Evolutionary conservation across 805 yeast genomes (phyloP).

Genomic region (Pichia ethanolica): DNA sequence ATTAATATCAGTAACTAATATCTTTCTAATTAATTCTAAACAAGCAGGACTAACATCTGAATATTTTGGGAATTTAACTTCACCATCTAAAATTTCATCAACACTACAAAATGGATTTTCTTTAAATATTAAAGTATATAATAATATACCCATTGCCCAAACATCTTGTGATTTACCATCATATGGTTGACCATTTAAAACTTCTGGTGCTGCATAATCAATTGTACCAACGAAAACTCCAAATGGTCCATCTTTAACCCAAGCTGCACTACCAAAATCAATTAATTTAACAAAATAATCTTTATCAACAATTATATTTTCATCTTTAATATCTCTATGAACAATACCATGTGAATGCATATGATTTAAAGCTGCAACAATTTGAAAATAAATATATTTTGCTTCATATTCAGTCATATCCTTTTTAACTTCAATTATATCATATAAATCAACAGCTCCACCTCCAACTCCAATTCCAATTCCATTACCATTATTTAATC

Average conservation of each 20-base stretch:
- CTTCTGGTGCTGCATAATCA: constrained; percentile 97
- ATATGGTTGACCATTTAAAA: constrained; percentile 78
- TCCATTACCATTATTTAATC: no score
- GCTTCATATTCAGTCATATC: constrained; percentile 77
- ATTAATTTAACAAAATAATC: constrained; percentile 76
- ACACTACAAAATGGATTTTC: constrained; percentile 95
- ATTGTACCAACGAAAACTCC: constrained; percentile 97
- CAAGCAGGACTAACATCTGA: constrained; percentile 54
- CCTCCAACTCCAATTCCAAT: no score
- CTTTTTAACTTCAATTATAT: constrained; percentile 78
- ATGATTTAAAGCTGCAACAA: constrained; percentile 71
- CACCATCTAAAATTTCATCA: constrained; percentile 92
- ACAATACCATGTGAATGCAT: constrained; percentile 81
- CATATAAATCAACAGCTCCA: constrained; percentile 90
- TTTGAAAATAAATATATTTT: constrained; percentile 68
- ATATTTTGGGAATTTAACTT: constrained; percentile 55
- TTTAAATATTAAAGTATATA: constrained; percentile 84
- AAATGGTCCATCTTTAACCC: constrained; percentile 84
- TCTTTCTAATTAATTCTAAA: constrained; percentile 50
- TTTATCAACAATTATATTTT: constrained; percentile 81
- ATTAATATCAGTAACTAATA: constrained; percentile 60
- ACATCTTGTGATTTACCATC: constrained; percentile 93
- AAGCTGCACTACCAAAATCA: constrained; percentile 95
- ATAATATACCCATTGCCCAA: constrained; percentile 91
- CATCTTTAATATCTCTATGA: constrained; percentile 94